These are phyloP conservation scores for Pyrrhoderma lamaoense DNA, from an alignment of 1,284 basidiomycete genomes.

Conservation along the genomic window DNA sequence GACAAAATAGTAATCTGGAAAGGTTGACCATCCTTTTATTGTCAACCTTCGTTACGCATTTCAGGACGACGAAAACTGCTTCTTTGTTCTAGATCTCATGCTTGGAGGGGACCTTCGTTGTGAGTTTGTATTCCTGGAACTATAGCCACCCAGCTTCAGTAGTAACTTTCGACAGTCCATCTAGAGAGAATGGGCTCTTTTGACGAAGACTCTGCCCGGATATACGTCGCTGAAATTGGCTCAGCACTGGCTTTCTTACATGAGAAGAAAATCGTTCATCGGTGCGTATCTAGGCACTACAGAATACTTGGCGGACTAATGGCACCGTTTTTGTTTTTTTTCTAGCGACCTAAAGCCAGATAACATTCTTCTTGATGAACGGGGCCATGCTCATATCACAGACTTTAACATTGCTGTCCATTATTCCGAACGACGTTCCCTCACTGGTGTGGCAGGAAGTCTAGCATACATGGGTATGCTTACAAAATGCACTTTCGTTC, in stretches of 20 bases:
- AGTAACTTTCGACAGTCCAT: slow-evolving; percentile 56
- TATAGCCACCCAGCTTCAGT: slow-evolving; percentile 20
- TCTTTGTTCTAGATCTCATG: slow-evolving; percentile 98
- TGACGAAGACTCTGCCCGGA: slow-evolving; percentile 79
- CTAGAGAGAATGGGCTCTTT: slow-evolving; percentile 82
- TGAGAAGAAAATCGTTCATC: slow-evolving; percentile 89
- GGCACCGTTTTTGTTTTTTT: slow-evolving; percentile 31
- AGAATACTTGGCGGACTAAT: too few relatives aligned
- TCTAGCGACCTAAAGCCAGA: slow-evolving; percentile 92
- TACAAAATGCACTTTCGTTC: background rate
- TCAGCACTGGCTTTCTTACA: slow-evolving; percentile 90
- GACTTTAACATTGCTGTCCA: slow-evolving; percentile 99
- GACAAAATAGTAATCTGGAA: slow-evolving; percentile 7
- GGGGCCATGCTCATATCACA: slow-evolving; percentile 93
- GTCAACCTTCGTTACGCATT: slow-evolving; percentile 98
- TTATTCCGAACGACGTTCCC: slow-evolving; percentile 73
- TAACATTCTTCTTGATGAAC: slow-evolving; percentile 94
- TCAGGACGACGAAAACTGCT: slow-evolving; percentile 98
- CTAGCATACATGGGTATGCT: slow-evolving; percentile 94
- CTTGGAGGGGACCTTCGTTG: slow-evolving; percentile 94
- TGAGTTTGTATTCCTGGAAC: slow-evolving; percentile 34
- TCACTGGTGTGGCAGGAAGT: slow-evolving; percentile 95
- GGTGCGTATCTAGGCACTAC: slow-evolving; percentile 59
- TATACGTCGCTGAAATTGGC: slow-evolving; percentile 87
- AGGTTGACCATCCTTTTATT: slow-evolving; percentile 96